Base-by-base conservation (phyloP, 257 asterid genomes). In the Phtheirospermum japonicum region DNA sequence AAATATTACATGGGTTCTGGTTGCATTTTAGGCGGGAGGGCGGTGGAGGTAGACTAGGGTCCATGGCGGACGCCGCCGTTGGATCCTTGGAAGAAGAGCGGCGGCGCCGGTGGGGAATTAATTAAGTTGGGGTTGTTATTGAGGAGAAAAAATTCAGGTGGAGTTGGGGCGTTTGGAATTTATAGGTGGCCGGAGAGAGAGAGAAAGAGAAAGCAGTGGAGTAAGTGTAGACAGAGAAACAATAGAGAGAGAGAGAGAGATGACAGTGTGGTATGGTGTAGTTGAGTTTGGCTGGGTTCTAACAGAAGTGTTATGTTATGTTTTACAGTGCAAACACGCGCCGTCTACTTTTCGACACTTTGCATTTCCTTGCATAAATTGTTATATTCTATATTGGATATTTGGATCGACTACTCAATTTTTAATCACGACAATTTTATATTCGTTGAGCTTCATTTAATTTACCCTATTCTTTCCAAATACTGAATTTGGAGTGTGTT, bases 11-110 rank as follows among this genome's bases (percentile, higher is more conserved):
- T 61, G 74, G 55, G 65, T 53, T 46, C 13, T 42, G 33, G 52
- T 30, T 37, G 64, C 72, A 55, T 59, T 61, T 57, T 9, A 32
- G 19, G 80, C 12, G 36, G 77, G 32, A 11, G 71, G 18, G 63
- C 30, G 36, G 1, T 7, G 77, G 32, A 11, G 71, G 18, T 60
- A 55, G 48, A 3, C 12, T 20, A 61, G 49, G 74, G 79, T 76
- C 83, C 79, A 77, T 73, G 76, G 73, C 9, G 68, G 79, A 26
- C 63, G 76, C 68, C 89, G 85, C 76, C 73, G 82, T 65, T 63
- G 74, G 66, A 49, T 42, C 62, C 66, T 36, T 4, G 40, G 61
- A 54, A 37, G 30, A 42, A 10, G n/a, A 70, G 67, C 49, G 68
- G 76, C 75, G 78, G 76, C 75, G 81, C 76, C 73, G 56, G 71